Evolutionary conservation across 2,329 filamentous ascomycete species (phyloP).

Genomic region (Sphaerostilbella broomeana): DNA sequence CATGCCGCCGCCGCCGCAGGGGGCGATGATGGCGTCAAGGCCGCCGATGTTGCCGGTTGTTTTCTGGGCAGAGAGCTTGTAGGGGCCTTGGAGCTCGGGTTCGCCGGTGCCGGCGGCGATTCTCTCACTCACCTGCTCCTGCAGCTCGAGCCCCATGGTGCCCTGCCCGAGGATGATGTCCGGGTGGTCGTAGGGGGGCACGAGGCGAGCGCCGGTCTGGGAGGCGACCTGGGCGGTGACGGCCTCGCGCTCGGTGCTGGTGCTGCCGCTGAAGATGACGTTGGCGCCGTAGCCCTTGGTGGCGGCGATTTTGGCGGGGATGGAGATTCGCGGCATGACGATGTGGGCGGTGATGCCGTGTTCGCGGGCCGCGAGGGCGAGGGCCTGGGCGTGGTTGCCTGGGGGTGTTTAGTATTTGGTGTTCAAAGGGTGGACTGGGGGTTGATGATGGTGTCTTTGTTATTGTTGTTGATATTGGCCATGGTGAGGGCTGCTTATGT

Average conservation of each 20-base stretch:
- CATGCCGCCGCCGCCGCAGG: conserved; percentile 84
- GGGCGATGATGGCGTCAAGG: conserved; percentile 70
- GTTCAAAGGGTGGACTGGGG: no score
- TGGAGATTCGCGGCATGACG: conserved; percentile 84
- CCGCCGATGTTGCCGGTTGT: conserved; percentile 13
- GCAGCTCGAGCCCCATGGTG: conserved; percentile 78
- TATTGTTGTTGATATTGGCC: no score
- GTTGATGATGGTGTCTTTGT: background rate
- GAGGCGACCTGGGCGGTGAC: conserved; percentile 62
- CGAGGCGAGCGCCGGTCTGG: conserved; percentile 67
- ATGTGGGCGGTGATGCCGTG: conserved; percentile 74
- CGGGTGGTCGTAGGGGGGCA: conserved; percentile 89
- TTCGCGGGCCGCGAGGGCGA: conserved; percentile 74
- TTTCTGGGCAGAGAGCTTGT: conserved; percentile 11
- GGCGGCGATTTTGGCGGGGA: conserved; percentile 79
- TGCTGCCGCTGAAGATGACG: conserved; percentile 77
- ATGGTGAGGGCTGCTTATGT: no score
- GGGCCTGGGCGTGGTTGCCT: conserved; percentile 94
- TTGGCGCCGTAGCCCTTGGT: conserved; percentile 71
- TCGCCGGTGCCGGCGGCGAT: conserved; percentile 27
- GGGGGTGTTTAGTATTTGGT: no score
- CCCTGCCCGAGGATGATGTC: conserved; percentile 91
- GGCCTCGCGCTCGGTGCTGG: conserved; percentile 72
- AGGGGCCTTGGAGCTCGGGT: conserved; percentile 1
- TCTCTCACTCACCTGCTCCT: conserved; percentile 59